Conservation (phyloP, 116 monocot genomes). For the Iris pallida region DNA sequence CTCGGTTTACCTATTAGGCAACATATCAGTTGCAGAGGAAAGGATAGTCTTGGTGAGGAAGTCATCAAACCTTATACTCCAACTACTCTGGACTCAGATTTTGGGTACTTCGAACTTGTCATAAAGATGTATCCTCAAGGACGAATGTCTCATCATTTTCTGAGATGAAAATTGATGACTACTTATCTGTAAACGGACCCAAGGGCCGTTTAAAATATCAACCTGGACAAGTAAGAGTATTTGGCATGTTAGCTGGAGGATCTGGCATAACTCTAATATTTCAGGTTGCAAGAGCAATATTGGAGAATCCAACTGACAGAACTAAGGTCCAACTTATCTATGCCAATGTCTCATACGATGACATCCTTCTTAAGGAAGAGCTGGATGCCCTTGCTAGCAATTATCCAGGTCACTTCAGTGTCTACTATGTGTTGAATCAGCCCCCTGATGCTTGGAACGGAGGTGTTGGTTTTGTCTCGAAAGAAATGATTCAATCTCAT, state of each 20-base stretch:
- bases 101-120: slow-evolving; percentile 93
- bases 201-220: slow-evolving; percentile 91
- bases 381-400: slow-evolving; percentile 46
- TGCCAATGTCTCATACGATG: slow-evolving; percentile 83
- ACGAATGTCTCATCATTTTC: slow-evolving; percentile 99
- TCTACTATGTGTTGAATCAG: slow-evolving; percentile 39
- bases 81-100: slow-evolving; percentile 82
- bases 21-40: slow-evolving; percentile 96
- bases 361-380: slow-evolving; percentile 94
- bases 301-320: slow-evolving; percentile 73
- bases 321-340: slow-evolving; percentile 82
- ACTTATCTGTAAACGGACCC: slow-evolving; percentile 86
- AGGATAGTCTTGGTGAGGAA: slow-evolving; percentile 74
- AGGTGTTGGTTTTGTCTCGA: slow-evolving; percentile 37
- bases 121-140: slow-evolving; percentile 99
- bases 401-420: slow-evolving; percentile 28
- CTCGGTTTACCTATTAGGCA: slow-evolving; percentile 94
- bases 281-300: slow-evolving; percentile 81
- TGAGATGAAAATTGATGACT: slow-evolving; percentile 89
- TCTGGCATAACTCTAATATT: slow-evolving; percentile 96
- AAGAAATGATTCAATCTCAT: slow-evolving; percentile 39
- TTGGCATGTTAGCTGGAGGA: slow-evolving; percentile 95
- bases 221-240: slow-evolving; percentile 76
- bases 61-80: slow-evolving; percentile 95
- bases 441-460: slow-evolving; percentile 37